phyloP scores from a whole-genome alignment of 2,329 filamentous ascomycete genomes.

The Fusarium neocosmosporiellum region DNA sequence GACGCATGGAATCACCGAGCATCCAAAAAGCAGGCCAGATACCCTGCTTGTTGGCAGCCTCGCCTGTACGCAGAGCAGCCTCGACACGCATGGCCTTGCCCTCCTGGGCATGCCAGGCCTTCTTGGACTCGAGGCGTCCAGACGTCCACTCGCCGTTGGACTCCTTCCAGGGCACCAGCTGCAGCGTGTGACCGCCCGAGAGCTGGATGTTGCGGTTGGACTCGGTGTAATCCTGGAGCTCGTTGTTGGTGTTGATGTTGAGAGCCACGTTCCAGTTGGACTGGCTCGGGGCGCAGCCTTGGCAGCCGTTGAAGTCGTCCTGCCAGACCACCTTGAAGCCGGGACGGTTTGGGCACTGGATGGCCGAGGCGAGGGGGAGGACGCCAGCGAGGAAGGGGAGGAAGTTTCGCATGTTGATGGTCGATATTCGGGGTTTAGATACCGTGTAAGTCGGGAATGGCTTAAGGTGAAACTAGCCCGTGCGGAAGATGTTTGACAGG shows the following conservation, averaged over 20 bases:
- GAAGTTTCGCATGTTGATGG: conserved; percentile 41
- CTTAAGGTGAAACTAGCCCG: conserved; percentile 15
- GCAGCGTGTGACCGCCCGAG: conserved; percentile 62
- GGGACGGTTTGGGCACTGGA: conserved; percentile 50
- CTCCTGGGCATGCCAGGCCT: conserved; percentile 56
- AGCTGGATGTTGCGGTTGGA: conserved; percentile 60
- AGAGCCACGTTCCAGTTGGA: conserved; percentile 59
- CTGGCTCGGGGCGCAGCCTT: conserved; percentile 51
- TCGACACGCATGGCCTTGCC: conserved; percentile 57
- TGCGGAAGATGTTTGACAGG: not conserved
- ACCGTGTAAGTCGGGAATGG: conserved; percentile 16
- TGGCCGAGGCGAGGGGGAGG: conserved; percentile 47
- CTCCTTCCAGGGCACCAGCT: conserved; percentile 60
- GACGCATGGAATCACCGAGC: conserved; percentile 59
- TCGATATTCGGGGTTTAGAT: not conserved
- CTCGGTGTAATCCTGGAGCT: conserved; percentile 60
- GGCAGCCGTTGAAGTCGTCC: conserved; percentile 57
- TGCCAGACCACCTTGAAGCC: conserved; percentile 59
- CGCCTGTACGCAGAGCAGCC: conserved; percentile 58
- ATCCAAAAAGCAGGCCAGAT: conserved; percentile 67
- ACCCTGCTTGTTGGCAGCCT: conserved; percentile 55
- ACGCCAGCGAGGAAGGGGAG: conserved; percentile 33
- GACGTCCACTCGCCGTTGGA: conserved; percentile 59
- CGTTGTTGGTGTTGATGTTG: conserved; percentile 60
- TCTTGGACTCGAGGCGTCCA: conserved; percentile 60